phyloP scores from a whole-genome alignment of 169 alveolate genomes.

The Eimeria nieschulzi region DNA sequence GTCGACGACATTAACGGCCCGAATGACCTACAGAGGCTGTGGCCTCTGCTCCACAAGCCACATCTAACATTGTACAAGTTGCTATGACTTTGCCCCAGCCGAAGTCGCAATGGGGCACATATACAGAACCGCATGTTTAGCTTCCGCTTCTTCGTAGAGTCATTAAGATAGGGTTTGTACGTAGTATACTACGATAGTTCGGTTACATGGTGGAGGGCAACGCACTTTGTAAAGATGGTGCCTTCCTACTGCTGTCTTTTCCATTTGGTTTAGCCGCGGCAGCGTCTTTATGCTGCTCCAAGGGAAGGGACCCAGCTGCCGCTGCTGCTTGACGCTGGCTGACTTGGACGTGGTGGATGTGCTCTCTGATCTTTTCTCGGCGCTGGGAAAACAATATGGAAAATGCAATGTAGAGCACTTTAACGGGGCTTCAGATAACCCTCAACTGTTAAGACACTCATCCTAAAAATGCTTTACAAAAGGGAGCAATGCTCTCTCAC shows the following conservation, averaged over 20 bases:
- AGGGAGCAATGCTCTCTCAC: conserved; percentile 8
- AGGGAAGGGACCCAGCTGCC: conserved; percentile 23
- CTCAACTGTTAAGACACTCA: not conserved
- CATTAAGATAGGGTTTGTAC: too few species aligned
- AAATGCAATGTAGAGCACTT: not conserved
- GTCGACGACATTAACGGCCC: too few species aligned
- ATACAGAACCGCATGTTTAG: too few species aligned
- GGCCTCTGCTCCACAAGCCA: too few species aligned
- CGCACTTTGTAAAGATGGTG: not conserved
- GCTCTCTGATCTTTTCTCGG: conserved; percentile 60
- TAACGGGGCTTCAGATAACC: not conserved
- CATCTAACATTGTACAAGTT: too few species aligned
- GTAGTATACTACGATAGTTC: too few species aligned
- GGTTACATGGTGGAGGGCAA: not conserved
- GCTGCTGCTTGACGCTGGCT: conserved; percentile 28
- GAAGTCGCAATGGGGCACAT: too few species aligned
- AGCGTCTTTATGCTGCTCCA: not conserved
- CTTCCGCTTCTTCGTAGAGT: too few species aligned
- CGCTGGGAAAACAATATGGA: conserved; percentile 12
- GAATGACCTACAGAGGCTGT: too few species aligned
- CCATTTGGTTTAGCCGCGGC: not conserved
- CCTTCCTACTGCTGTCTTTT: not conserved
- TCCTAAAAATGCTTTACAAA: not conserved
- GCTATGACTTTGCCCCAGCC: too few species aligned
- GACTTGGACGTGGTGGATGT: conserved; percentile 26